These are phyloP conservation scores for Neurospora sp. DNA, from an alignment of 495 filamentous ascomycete species.

Conservation along the genomic window DNA sequence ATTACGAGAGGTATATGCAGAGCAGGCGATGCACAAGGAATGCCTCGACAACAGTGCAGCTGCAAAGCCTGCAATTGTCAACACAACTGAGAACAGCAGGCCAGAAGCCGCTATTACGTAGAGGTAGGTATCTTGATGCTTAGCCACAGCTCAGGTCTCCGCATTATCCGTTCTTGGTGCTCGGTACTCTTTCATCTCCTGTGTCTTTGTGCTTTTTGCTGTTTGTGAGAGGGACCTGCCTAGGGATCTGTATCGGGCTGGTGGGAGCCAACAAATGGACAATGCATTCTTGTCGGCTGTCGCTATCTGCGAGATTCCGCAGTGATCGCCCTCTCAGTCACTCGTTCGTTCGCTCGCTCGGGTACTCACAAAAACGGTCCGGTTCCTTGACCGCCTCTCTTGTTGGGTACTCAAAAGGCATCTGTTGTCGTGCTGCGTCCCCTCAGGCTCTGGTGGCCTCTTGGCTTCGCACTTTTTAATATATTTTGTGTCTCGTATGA, in stretches of 20 bases:
- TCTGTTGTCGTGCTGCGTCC: background rate
- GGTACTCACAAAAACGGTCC: background rate
- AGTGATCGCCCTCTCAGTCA: background rate
- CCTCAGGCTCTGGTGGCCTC: background rate
- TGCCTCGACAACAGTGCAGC: background rate
- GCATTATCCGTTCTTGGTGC: background rate
- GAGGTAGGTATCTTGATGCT: background rate
- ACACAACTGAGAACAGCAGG: background rate
- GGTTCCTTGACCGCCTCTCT: conserved; percentile 3
- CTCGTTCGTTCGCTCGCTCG: background rate
- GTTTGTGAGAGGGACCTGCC: background rate
- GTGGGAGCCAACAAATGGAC: background rate
- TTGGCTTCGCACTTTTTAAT: background rate
- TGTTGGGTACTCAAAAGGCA: background rate
- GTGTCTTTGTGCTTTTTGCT: background rate
- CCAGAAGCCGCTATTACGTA: background rate
- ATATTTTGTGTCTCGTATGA: background rate
- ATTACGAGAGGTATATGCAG: background rate
- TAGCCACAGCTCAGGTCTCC: background rate
- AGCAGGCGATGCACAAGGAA: background rate
- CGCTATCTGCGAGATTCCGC: background rate
- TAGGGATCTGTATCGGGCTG: background rate
- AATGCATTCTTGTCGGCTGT: background rate
- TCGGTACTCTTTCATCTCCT: background rate
- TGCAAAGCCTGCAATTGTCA: background rate